phyloP scores from a whole-genome alignment of 2,329 filamentous ascomycete species.

The Arthrobotrys sinensis region DNA sequence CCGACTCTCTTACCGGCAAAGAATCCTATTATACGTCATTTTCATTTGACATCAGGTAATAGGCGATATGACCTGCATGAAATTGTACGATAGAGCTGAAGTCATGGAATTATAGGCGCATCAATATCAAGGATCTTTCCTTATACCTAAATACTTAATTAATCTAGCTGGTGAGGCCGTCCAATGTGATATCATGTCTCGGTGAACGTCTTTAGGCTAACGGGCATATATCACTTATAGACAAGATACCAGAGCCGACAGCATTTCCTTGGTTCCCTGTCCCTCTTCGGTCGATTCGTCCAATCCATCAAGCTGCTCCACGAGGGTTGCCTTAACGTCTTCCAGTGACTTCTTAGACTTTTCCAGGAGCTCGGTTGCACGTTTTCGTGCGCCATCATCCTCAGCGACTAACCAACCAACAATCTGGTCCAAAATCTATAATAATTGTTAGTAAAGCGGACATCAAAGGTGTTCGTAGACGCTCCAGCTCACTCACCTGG shows the following conservation, averaged over 20 bases:
- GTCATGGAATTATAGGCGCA: constrained; percentile 43
- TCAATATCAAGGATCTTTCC: constrained; percentile 30
- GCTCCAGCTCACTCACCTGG: constrained; percentile 70
- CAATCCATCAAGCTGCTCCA: constrained; percentile 77
- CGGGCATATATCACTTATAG: constrained; percentile 64
- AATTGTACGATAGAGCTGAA: constrained; percentile 60
- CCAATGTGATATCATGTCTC: background rate
- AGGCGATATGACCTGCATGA: constrained; percentile 36
- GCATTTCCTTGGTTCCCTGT: constrained; percentile 75
- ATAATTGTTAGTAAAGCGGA: constrained; percentile 1
- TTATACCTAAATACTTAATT: background rate
- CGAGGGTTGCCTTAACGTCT: constrained; percentile 77
- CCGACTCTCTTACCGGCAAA: constrained; percentile 6
- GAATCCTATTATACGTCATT: constrained; percentile 14
- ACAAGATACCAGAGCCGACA: constrained; percentile 74
- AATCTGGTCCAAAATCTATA: constrained; percentile 80
- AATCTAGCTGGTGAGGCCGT: constrained; percentile 31
- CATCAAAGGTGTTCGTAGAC: background rate
- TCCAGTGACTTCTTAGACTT: constrained; percentile 78
- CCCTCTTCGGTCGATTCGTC: constrained; percentile 72
- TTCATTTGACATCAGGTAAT: constrained; percentile 41
- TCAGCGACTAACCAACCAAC: constrained; percentile 93
- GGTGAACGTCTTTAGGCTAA: constrained; percentile 55
- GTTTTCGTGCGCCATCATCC: constrained; percentile 80
- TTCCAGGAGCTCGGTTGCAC: constrained; percentile 76